Base-by-base conservation (phyloP, 495 filamentous ascomycete species). In the Tuber microsphaerosporum region DNA sequence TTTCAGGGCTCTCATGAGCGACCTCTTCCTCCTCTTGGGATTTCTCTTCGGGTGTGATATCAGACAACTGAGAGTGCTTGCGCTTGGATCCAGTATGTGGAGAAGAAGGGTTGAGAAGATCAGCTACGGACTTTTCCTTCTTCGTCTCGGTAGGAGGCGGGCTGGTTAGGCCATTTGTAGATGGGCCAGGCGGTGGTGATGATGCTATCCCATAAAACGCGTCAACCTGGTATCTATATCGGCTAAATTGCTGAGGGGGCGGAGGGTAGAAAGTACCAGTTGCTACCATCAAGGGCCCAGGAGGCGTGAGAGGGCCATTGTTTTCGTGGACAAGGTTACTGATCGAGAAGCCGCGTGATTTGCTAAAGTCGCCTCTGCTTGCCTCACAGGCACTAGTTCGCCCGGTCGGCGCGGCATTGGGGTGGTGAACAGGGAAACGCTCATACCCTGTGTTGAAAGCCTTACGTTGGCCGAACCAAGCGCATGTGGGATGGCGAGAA, bases 301-400 rank as follows among this genome's bases (percentile, higher is more conserved):
- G 77, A 42, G 76, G 48, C 43, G 77, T 74, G 19, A 78, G 74
- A 19, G 56, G 56, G 26, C 56, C 56, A 31, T 70, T 72, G 45
- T 75, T 79, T 71, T 81, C 79, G 65, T 81, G 75, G 6, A 81
- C 79, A 31, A 81, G 75, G 69, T 81, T 81, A 44, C 79, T 81
- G 51, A 81, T 81, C 70, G 79, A 77, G 48, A 81, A 81, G 31
- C 79, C 78, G 69, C 79, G 78, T 34, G 79, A 81, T 75, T 81
- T 81, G 26, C 76, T 79, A 46, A 79, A 79, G 71, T 79, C 77
- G 43, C 77, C 72, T 69, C 78, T 79, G 9, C 76, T 51, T 45
- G 73, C 70, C 65, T 75, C 77, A 39, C 73, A 73, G 34, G 70
- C 77, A 42, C 76, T 79, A 51, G 73, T 75, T 68, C 76, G 74